Base-by-base conservation (phyloP, 148 eudicot species). In the Dianthus caryophyllus region DNA sequence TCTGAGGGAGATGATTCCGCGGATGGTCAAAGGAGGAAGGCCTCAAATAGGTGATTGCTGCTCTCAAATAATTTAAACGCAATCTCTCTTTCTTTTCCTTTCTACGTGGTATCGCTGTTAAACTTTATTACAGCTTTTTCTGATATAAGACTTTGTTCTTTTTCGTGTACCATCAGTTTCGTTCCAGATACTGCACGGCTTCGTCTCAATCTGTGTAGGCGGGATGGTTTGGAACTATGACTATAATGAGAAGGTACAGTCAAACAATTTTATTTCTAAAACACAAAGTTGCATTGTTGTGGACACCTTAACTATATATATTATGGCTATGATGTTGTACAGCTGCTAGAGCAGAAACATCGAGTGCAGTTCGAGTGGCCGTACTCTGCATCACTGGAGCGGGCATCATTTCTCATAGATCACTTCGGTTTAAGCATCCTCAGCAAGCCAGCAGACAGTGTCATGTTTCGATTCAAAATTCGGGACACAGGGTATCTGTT, bases 351-450 rank as follows among this genome's bases (percentile, higher is more conserved):
- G 46, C 58, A 70, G 24, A 11, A 36, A 1, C 49, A 70, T 38
- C 25, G 26, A 16, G 66, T 43, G 31, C 61, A 36, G 59, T 70
- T 70, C 66, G 7, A 31, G 16, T 60, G 56, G 73, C 59, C 58
- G 3, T 48, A 61, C 57, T 22, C 46, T 31, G 25, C 31, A 6
- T 20, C 49, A 12, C 20, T 70, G 30, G 22, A 31, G 25, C 43
- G 61, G 47, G 73, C 66, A 33, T 60, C 73, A 22, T 50, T 16
- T 3, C 21, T 70, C 24, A 36, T 31, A 70, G 38, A 25, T 13
- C 11, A 31, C 44, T 36, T 31, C 3, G 15, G 64, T 11, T 16
- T 57, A 46, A 60, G 66, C 30, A 7, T 61, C 54, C 66, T 70
- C 2, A 49, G 24, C 1, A 14, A 33, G 8, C 73, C 73, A 47